Base-by-base conservation (phyloP, 352 stramenopile species). In the Labyrinthula sp. region DNA sequence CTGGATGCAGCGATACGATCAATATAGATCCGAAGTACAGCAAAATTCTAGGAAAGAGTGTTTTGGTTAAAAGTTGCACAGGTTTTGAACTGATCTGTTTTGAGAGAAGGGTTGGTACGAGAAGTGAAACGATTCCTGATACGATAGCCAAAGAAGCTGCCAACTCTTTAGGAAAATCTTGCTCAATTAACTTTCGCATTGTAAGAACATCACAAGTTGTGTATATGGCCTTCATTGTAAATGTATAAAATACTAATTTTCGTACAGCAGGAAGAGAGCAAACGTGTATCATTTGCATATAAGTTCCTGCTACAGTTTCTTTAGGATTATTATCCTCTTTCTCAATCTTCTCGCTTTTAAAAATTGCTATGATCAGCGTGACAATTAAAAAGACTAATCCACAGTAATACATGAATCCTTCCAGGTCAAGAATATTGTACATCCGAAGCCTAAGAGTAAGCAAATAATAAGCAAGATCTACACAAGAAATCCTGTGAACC, bases 401-500 rank as follows among this genome's bases (percentile, higher is more conserved):
- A 77, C 80, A 93, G 43, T 88, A 88, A 37, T 64, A 65, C 71
- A 94, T 88, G 46, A 93, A 93, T 0, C 64, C 66, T 0, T 71
- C 66, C 28, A 93, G 55, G 18, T 65, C 71, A 40, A 90, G 67
- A 40, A 92, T 67, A 3, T 29, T 74, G 75, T 23, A 92, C 68
- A 58, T 86, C 88, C 25, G 62, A 55, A 56, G 89, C 82, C 65
- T 79, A 90, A 20, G 77, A 45, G 14, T 6, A 39, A 10, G 83
- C 3, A 61, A 69, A 0, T 74, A 63, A 60, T 95, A 82, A 58
- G 95, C 92, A 0, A 98, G 71, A 25, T 85, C 86, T 37, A n/a
- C n/a, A n/a, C n/a, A n/a, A 99, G 64, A 67, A 97, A 97, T 26
- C 89, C 89, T 17, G 96, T 86, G 65, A 95, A 95, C 18, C 75